Evolutionary conservation across 2,329 filamentous ascomycete genomes (phyloP).

Genomic region (Ophiosphaerella korrae): DNA sequence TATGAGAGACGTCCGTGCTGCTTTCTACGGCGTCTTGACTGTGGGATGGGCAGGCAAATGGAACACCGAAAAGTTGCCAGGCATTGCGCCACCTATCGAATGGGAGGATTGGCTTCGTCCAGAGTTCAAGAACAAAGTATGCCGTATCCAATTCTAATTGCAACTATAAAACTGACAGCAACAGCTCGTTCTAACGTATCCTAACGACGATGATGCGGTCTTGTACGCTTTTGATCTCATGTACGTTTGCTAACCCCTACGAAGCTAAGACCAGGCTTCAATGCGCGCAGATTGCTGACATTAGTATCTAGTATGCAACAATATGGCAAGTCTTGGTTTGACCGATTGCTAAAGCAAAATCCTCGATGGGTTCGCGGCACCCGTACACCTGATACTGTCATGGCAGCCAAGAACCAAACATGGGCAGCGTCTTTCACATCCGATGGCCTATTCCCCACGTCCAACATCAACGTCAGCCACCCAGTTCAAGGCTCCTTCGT

Average conservation of each 20-base stretch:
- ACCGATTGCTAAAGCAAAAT: slow-evolving; percentile 55
- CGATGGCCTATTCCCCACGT: background rate
- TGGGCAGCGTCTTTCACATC: slow-evolving; percentile 26
- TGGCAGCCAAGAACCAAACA: slow-evolving; percentile 30
- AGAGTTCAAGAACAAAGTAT: slow-evolving; percentile 56
- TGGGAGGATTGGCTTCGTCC: slow-evolving; percentile 55
- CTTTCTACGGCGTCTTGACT: slow-evolving; percentile 52
- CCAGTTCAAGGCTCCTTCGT: slow-evolving; percentile 42
- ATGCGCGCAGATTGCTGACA: background rate
- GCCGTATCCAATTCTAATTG: no score
- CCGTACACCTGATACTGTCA: slow-evolving; percentile 49
- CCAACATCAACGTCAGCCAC: slow-evolving; percentile 10
- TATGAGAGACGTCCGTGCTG: slow-evolving; percentile 52
- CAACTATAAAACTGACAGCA: no score
- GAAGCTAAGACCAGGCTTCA: no score
- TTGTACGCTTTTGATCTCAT: slow-evolving; percentile 58
- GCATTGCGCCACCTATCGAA: slow-evolving; percentile 37
- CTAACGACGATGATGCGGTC: slow-evolving; percentile 64
- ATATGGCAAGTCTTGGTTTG: slow-evolving; percentile 55
- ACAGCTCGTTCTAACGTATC: slow-evolving; percentile 58
- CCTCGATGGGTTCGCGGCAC: slow-evolving; percentile 61
- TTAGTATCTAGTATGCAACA: slow-evolving; percentile 29
- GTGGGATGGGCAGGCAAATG: slow-evolving; percentile 44
- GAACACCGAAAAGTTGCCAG: slow-evolving; percentile 30
- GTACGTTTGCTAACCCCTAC: slow-evolving; percentile 13